Base-by-base conservation (phyloP, 2,329 filamentous ascomycete genomes). In the Aspergillus terreus region DNA sequence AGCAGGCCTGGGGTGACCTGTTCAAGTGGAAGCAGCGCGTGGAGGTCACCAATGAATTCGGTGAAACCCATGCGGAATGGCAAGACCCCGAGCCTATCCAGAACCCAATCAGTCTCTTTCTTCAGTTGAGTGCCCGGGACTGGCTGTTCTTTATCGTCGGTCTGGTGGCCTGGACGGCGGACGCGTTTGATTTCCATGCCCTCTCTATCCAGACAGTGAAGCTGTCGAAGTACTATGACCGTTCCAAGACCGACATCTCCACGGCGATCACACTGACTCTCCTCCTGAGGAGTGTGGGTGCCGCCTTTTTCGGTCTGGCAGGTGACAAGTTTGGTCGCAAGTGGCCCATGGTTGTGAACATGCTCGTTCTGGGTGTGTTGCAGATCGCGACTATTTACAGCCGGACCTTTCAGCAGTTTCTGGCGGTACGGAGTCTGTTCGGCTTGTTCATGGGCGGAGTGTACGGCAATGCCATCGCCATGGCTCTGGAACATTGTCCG, bases 181-280 rank as follows among this genome's bases (percentile, higher is more conserved):
- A 92, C 67, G 88, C 88, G 3, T 92, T 92, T 67, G 88, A 91
- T 70, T 92, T 92, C 66, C 87, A 91, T 70, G 86, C 88, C 23
- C 78, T 92, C 7, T 88, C 85, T 4, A 88, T 92, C 57, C 88
- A 91, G 68, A 88, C 87, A 3, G 80, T 80, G 59, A 90, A 90
- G 71, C 75, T 92, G 21, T 80, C 81, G 4, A 69, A 76, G 2
- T 82, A 82, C 58, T 86, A 83, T 60, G 58, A 75, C 15, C 75
- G 74, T 46, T 82, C 82, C 55, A 84, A 83, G 58, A 88, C 87
- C 0, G 78, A 86, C 49, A 86, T 92, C 60, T 83, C 84, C 2
- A 87, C 86, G 84, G 21, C 64, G 10, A 67, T 67, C n/a, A 67
- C 65, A 0, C 74, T 92, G 32, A 90, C 88, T 0, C 76, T 92